Evolutionary conservation across 2,329 filamentous ascomycete species (phyloP), one percentile per base, ranked within the genome.

Genomic region (Parastagonospora nodorum): DNA sequence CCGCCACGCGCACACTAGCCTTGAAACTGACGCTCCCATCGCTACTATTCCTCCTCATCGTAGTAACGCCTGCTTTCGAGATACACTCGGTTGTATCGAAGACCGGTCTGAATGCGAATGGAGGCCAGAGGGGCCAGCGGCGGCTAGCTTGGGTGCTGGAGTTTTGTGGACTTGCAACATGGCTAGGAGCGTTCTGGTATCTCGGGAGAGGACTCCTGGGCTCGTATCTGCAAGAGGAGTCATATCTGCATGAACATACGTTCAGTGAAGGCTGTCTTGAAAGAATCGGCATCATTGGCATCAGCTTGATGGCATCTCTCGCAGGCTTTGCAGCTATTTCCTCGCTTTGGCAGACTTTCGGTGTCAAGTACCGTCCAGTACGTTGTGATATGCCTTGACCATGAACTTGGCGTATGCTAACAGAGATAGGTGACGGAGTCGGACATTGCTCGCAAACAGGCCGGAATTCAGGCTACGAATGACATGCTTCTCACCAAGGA

Each of bases 251-350:
- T 39, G 61, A 74, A 10, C 75, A 79, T 49, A 75, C 73, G 19
- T 77, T 85, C 45, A 80, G 78, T 40, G 81, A 84, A 61, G 82
- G 80, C 29, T 84, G 82, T 61, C 67, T 85, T 39, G 82, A 84
- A 58, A 72, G 91, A 38, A 86, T 96, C 24, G 91, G 90, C 10
- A 87, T 96, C 35, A 90, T 95, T 55, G 91, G 91, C 3, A 91
- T 94, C 48, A 87, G 88, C 41, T 76, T 94, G 45, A 95, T 96
- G 90, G 91, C 90, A 12, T 81, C 92, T 11, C 78, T 96, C n/a
- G 90, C 90, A 6, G 91, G 91, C 0, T 96, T 95, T 64, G 91
- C 91, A 5, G 90, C 90, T n/a, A 88, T 95, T 30, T 92, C 89
- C 19, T 88, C 89, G 1, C 85, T 92, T 1, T 96, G 91, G 90